Evolutionary conservation across 805 yeast species (phyloP).

Genomic region (Middelhovenomyces tepae): DNA sequence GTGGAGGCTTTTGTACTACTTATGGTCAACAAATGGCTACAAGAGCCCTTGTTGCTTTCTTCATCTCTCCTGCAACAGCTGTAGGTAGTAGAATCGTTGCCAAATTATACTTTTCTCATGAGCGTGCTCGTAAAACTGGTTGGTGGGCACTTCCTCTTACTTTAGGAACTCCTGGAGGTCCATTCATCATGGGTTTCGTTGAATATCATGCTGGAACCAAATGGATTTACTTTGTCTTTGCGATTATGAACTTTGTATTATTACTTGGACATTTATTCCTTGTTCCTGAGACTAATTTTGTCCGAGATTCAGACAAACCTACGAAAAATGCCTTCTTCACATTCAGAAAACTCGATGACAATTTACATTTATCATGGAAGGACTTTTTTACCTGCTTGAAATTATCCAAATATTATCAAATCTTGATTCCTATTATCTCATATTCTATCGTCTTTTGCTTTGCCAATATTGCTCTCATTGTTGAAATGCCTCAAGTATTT

Average conservation of each 20-base stretch:
- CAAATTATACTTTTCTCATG: slow-evolving; percentile 11
- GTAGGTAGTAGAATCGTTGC: slow-evolving; percentile 12
- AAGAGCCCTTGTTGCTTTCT: slow-evolving; percentile 10
- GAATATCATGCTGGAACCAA: slow-evolving; percentile 9
- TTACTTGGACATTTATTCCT: slow-evolving; percentile 9
- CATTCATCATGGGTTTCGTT: slow-evolving; percentile 14
- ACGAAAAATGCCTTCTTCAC: not conserved
- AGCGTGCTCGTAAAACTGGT: slow-evolving; percentile 13
- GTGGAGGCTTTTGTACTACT: slow-evolving; percentile 12
- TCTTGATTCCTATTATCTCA: slow-evolving; percentile 17
- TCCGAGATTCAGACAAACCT: slow-evolving; percentile 4
- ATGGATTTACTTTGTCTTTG: slow-evolving; percentile 12
- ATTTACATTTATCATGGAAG: not conserved
- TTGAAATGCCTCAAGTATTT: slow-evolving; percentile 22
- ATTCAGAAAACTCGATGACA: slow-evolving; percentile 5
- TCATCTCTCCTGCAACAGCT: slow-evolving; percentile 13
- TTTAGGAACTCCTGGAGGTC: slow-evolving; percentile 11
- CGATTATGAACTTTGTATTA: slow-evolving; percentile 11
- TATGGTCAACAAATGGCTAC: slow-evolving; percentile 14
- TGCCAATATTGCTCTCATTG: slow-evolving; percentile 21
- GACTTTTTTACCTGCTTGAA: slow-evolving; percentile 8
- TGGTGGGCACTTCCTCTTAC: slow-evolving; percentile 13
- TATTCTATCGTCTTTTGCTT: slow-evolving; percentile 21
- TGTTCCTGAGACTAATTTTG: slow-evolving; percentile 10
- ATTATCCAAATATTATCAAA: slow-evolving; percentile 4